phyloP scores from a whole-genome alignment of 192 early-diverging fungal species.

The Entomortierella beljakovae region DNA sequence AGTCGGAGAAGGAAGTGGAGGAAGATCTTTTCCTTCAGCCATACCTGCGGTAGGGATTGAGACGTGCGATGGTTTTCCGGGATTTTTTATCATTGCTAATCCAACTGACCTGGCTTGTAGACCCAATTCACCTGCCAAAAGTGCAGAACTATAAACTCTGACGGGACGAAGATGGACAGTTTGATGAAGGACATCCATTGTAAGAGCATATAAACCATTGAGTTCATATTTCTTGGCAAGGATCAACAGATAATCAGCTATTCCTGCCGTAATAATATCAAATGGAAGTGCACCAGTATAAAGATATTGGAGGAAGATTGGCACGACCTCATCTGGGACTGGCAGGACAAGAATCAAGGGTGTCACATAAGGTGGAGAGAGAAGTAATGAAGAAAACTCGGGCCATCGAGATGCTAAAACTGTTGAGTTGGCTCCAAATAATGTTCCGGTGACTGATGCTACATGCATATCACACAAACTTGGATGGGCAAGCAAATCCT shows the following conservation, averaged over 20 bases:
- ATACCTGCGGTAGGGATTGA: constrained; percentile 17
- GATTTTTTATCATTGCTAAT: constrained; percentile 22
- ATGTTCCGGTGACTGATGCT: constrained; percentile 21
- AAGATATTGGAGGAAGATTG: constrained; percentile 41
- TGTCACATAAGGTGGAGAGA: constrained; percentile 47
- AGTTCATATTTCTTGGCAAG: constrained; percentile 39
- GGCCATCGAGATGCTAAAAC: constrained; percentile 45
- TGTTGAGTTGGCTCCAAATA: constrained; percentile 45
- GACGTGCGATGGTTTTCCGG: constrained; percentile 13
- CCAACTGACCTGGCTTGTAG: constrained; percentile 42
- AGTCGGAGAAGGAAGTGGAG: neutral
- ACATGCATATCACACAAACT: constrained; percentile 43
- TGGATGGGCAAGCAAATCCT: constrained; percentile 18
- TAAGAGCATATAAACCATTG: constrained; percentile 40
- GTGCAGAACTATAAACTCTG: constrained; percentile 33
- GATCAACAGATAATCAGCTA: constrained; percentile 42
- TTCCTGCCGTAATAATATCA: constrained; percentile 25
- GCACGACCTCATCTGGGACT: constrained; percentile 45
- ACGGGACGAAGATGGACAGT: constrained; percentile 20
- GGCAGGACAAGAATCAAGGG: constrained; percentile 38
- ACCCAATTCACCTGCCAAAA: constrained; percentile 44
- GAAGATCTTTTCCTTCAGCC: constrained; percentile 4
- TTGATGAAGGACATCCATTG: constrained; percentile 35
- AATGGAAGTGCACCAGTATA: constrained; percentile 43
- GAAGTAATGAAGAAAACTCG: constrained; percentile 31